phyloP scores from a whole-genome alignment of 441 rosid species.

The Francoa sonchifolia region DNA sequence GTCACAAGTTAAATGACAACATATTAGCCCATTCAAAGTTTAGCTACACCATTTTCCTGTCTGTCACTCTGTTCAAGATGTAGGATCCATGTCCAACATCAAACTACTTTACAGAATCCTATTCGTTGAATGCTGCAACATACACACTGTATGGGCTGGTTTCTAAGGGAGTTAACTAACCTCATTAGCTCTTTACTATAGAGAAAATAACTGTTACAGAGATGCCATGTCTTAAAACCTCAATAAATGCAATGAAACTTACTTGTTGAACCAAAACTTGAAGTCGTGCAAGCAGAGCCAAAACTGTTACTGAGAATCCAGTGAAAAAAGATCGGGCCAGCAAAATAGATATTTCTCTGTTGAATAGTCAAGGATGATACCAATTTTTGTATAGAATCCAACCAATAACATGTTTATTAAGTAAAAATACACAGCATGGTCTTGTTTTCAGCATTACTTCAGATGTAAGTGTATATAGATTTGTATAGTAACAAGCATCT shows the following conservation, averaged over 20 bases:
- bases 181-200: neutral
- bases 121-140: too few relatives aligned
- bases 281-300: slow-evolving; percentile 75
- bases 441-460: too few relatives aligned
- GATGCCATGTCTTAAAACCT: neutral
- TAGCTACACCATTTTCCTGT: too few relatives aligned
- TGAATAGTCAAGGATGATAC: slow-evolving; percentile 23
- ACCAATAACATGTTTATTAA: too few relatives aligned
- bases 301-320: slow-evolving; percentile 52
- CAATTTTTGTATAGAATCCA: too few relatives aligned
- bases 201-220: neutral
- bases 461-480: too few relatives aligned
- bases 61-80: too few relatives aligned
- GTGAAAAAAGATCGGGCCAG: slow-evolving; percentile 78
- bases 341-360: slow-evolving; percentile 54
- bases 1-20: neutral
- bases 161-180: neutral
- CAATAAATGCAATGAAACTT: slow-evolving; percentile 16
- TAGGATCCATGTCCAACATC: too few relatives aligned
- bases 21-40: neutral
- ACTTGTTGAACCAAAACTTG: slow-evolving; percentile 82
- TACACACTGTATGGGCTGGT: too few relatives aligned
- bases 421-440: too few relatives aligned
- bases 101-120: too few relatives aligned
- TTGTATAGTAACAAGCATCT: too few relatives aligned